phyloP scores from a whole-genome alignment of 208 protist genomes.

The Leishmania mexicana region DNA sequence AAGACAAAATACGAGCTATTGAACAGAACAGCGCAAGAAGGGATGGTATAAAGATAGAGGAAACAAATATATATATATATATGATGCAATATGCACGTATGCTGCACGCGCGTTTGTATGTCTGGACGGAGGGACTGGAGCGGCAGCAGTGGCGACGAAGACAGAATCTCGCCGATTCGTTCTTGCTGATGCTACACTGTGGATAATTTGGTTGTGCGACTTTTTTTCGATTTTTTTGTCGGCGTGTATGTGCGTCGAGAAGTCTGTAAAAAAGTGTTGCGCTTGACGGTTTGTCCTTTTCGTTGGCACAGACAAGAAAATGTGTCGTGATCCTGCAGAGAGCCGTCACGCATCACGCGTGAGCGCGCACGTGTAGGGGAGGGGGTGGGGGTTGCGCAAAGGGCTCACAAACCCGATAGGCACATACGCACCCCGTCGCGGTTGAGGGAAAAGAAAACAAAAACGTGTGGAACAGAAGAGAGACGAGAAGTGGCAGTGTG shows the following conservation, averaged over 20 bases:
- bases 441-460: not conserved
- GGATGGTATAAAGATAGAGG: not conserved
- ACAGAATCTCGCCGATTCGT: not conserved
- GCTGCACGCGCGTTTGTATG: not conserved
- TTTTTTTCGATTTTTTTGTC: not conserved
- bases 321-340: not conserved
- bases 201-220: not conserved
- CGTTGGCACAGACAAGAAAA: not conserved
- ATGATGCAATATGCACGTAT: not conserved
- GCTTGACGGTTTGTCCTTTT: not conserved
- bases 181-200: not conserved
- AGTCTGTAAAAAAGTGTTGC: not conserved
- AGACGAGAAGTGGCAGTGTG: not conserved
- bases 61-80: not conserved
- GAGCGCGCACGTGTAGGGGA: not conserved
- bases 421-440: not conserved
- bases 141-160: not conserved
- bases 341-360: not conserved
- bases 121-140: not conserved
- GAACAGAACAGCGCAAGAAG: not conserved
- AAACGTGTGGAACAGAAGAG: not conserved
- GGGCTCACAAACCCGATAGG: not conserved
- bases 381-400: not conserved
- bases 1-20: not conserved
- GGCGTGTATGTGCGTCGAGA: not conserved